Evolutionary conservation across 2,329 filamentous ascomycete species (phyloP), one percentile per base, ranked within the genome.

Genomic region (Alternaria angustiovoidea): DNA sequence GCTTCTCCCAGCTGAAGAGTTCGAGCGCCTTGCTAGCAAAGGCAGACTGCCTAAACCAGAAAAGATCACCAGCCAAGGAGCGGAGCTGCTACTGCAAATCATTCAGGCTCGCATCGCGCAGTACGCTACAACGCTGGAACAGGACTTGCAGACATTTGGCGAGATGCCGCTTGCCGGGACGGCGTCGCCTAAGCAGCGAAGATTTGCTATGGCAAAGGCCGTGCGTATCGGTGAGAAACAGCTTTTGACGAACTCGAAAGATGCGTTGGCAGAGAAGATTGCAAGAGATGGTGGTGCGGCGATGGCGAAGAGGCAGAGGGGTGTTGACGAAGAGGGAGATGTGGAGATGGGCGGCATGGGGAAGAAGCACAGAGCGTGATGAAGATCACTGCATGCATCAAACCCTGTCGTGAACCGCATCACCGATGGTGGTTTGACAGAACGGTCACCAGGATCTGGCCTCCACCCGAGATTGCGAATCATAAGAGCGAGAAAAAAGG

Each of bases 211-310:
- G 88, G 91, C 91, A 0, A 71, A 88, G 22, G 80, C 86, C 51
- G 89, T 93, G 36, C 85, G 91, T 60, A 78, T 89, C 3, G 91
- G 91, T 14, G 91, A 94, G 78, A 93, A 93, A 75, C 83, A 84
- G 66, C 81, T 94, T 6, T 73, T 93, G 24, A 78, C 82, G 56
- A 83, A 87, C 69, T 82, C 88, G 1, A 81, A 85, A 59, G 60
- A 69, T 36, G 73, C 70, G 2, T 54, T 78, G 47, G 60, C 57
- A 7, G 64, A 66, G 43, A 63, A 54, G 18, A 32, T 72, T 68
- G 59, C 64, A 79, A 78, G 75, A 75, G 74, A 69, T 59, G 64
- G 63, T 46, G 65, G 54, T 2, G 54, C 56, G 8, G 52, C 54
- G 16, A 32, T 59, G n/a, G 36, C 62, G 0, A 76, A 75, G 57